These are phyloP conservation scores for Coniochaeta sp. DNA, from an alignment of 2,329 filamentous ascomycete genomes.

Conservation along the genomic window DNA sequence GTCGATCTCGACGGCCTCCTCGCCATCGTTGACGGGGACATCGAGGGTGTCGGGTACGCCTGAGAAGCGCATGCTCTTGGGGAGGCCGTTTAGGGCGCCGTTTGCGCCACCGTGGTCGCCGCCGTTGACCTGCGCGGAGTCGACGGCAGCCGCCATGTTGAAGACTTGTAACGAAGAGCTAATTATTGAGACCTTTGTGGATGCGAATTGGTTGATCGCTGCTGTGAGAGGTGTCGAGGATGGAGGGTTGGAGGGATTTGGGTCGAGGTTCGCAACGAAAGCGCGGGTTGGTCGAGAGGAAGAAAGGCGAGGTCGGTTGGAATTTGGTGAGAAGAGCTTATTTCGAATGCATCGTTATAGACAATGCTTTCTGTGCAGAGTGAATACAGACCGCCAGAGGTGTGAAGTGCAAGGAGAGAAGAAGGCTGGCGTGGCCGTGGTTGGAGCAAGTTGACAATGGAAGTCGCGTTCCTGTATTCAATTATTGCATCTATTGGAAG, in stretches of 20 bases:
- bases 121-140: neutral
- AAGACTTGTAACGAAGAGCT: neutral
- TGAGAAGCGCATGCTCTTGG: conserved; percentile 51
- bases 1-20: conserved; percentile 82
- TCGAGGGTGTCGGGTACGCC: conserved; percentile 60
- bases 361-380: neutral
- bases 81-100: conserved; percentile 32
- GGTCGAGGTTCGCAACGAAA: neutral
- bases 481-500: neutral
- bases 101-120: conserved; percentile 17
- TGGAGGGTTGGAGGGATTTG: neutral
- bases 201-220: neutral
- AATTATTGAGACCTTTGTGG: neutral
- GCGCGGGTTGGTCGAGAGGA: neutral
- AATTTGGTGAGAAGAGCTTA: neutral
- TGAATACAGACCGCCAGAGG: neutral
- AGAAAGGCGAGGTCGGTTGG: neutral
- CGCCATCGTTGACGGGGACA: conserved; percentile 58
- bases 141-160: neutral
- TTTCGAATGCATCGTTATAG: neutral
- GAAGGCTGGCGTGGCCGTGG: neutral
- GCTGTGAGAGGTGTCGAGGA: neutral
- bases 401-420: neutral
- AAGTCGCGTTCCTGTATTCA: neutral
- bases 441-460: neutral